Percentiles rank a stretch among this genome's conserved stretches.
Conservation (phyloP, 495 filamentous ascomycete species). For the Aspergillus cristatus region DNA sequence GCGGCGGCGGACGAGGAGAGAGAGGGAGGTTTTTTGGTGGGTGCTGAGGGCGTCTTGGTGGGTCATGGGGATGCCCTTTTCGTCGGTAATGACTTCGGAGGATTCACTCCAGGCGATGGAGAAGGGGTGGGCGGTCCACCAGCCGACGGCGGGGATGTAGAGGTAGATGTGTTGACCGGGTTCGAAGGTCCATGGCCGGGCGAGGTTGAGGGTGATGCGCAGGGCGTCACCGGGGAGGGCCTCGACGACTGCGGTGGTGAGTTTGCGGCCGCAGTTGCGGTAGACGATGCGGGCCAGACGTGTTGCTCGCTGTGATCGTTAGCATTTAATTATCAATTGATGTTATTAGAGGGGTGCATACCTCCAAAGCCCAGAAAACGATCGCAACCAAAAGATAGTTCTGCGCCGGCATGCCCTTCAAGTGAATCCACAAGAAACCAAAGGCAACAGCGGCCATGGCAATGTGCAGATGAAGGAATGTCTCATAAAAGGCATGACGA, state of each 20-base stretch:
- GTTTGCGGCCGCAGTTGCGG: slow-evolving; percentile 55
- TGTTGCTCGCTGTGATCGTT: slow-evolving; percentile 36
- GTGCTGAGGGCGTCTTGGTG: slow-evolving; percentile 23
- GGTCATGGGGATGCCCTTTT: slow-evolving; percentile 34
- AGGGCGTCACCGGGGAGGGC: slow-evolving; percentile 72
- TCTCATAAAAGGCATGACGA: slow-evolving; percentile 93
- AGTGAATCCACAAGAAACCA: slow-evolving; percentile 63
- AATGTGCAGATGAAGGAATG: slow-evolving; percentile 80
- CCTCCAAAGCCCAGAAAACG: slow-evolving; percentile 66
- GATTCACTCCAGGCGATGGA: slow-evolving; percentile 76
- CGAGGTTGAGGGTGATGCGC: slow-evolving; percentile 71
- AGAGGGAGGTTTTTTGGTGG: slow-evolving; percentile 50
- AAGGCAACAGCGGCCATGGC: slow-evolving; percentile 53
- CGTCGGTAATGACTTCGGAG: slow-evolving; percentile 24
- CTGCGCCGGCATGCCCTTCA: slow-evolving; percentile 53
- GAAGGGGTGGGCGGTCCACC: slow-evolving; percentile 89
- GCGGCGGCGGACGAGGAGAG: slow-evolving; percentile 74
- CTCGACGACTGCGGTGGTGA: slow-evolving; percentile 65
- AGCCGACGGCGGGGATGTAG: slow-evolving; percentile 63
- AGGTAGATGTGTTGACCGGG: slow-evolving; percentile 88
- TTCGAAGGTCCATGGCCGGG: slow-evolving; percentile 63
- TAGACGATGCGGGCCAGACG: slow-evolving; percentile 62
- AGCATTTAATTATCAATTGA: neutral
- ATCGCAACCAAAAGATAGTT: slow-evolving; percentile 60
- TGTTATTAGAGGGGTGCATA: slow-evolving; percentile 8